phyloP scores from a whole-genome alignment of 2,329 filamentous ascomycete species.

The Verticillium nonalfalfae region DNA sequence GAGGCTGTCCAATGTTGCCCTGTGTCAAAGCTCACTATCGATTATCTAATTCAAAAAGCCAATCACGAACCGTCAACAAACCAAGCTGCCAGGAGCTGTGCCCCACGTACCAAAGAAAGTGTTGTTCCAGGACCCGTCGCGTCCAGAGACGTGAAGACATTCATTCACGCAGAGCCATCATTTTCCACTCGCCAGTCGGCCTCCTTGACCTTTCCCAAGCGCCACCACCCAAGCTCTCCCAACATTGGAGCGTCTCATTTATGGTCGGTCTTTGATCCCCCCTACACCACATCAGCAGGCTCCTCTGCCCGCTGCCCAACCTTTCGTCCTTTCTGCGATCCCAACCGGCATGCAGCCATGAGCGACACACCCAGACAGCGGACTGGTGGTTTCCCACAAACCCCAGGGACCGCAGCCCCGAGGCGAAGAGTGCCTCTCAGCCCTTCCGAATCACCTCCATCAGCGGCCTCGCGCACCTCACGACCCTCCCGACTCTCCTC shows the following conservation, averaged over 20 bases:
- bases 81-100: not conserved
- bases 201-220: not conserved
- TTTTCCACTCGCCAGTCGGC: not conserved
- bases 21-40: not conserved
- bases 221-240: not conserved
- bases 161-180: not conserved
- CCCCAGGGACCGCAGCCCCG: conserved; percentile 49
- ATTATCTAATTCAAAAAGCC: not conserved
- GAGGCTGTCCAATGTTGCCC: not conserved
- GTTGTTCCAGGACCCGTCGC: not conserved
- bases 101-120: not conserved
- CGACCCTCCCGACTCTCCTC: conserved; percentile 10
- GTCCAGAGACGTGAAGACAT: not conserved
- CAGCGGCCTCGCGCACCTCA: conserved; percentile 5
- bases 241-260: not conserved
- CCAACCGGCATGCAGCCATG: conserved; percentile 47
- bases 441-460: conserved; percentile 15
- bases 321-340: not conserved
- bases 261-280: not conserved
- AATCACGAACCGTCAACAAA: not conserved
- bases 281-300: not conserved
- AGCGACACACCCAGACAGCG: conserved; percentile 75
- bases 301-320: not conserved
- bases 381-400: conserved; percentile 75
- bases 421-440: conserved; percentile 20